A percentile compares a stretch with the other conserved stretches of the same genome.
phyloP scores from a whole-genome alignment of 768 basidiomycete genomes.

The Collybia sp. region DNA sequence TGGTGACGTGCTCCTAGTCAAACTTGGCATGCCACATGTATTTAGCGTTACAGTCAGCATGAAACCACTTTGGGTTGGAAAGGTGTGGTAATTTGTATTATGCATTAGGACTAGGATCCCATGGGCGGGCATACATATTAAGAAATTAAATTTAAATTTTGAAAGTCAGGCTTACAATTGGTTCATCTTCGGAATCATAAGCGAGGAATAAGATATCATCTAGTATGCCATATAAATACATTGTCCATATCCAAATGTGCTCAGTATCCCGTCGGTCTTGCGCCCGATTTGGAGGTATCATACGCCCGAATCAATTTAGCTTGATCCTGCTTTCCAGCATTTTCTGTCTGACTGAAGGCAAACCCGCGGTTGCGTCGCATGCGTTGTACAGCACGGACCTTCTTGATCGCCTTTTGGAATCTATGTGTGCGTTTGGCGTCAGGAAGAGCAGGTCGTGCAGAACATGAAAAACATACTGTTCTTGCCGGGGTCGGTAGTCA shows the following conservation, averaged over 20 bases:
- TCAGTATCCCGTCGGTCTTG: slow-evolving; percentile 75
- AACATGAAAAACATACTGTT: slow-evolving; percentile 62
- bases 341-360: slow-evolving; percentile 97
- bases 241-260: slow-evolving; percentile 18
- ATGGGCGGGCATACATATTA: too few species aligned
- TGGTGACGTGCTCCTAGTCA: too few species aligned
- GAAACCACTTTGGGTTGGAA: too few species aligned
- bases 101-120: too few species aligned
- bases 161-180: too few species aligned
- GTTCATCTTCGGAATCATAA: background rate
- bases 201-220: slow-evolving; percentile 10
- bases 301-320: slow-evolving; percentile 80
- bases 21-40: too few species aligned
- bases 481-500: slow-evolving; percentile 94
- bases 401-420: slow-evolving; percentile 99
- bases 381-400: slow-evolving; percentile 96
- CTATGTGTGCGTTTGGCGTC: slow-evolving; percentile 30
- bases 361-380: slow-evolving; percentile 97
- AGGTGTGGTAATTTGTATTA: too few species aligned
- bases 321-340: slow-evolving; percentile 81
- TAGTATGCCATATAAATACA: slow-evolving; percentile 30
- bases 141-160: too few species aligned
- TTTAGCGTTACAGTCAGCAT: too few species aligned
- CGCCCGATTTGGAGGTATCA: slow-evolving; percentile 74
- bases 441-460: background rate